A percentile compares a stretch with the other conserved stretches of the same genome.
Evolutionary conservation across 73 alveolate genomes (phyloP).

Genomic region (Blepharisma japonicum): DNA sequence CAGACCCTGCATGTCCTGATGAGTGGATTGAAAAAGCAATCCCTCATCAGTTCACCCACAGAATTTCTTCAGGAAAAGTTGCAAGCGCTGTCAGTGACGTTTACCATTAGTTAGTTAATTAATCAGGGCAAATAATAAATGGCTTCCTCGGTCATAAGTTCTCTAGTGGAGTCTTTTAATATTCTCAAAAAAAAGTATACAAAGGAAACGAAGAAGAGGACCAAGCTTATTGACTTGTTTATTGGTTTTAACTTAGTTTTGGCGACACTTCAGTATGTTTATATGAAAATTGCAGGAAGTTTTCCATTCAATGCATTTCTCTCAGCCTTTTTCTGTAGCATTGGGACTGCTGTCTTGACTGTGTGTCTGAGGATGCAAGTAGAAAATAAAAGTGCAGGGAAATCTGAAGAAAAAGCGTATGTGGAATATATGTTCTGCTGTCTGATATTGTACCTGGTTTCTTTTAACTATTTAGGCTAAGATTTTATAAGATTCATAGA

Average conservation of each 20-base stretch:
- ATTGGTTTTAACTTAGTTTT: conserved; percentile 4
- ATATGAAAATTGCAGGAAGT: conserved; percentile 22
- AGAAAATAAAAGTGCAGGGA: not conserved
- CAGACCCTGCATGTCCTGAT: conserved; percentile 1
- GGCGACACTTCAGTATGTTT: not conserved
- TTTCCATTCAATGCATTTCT: conserved; percentile 24
- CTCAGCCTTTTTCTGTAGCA: conserved; percentile 23
- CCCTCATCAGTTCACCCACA: conserved; percentile 21
- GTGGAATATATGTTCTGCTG: conserved; percentile 11
- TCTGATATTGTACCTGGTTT: not conserved
- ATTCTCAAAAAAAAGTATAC: not conserved
- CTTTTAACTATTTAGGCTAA: not conserved
- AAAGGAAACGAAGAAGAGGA: conserved; percentile 3
- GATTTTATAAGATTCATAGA: too few relatives aligned
- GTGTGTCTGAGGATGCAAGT: conserved; percentile 3
- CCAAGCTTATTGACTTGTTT: conserved; percentile 3
- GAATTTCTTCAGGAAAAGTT: not conserved
- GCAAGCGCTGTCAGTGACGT: not conserved
- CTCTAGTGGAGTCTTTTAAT: not conserved
- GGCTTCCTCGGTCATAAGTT: too few relatives aligned
- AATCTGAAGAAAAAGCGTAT: conserved; percentile 26
- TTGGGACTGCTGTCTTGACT: conserved; percentile 10
- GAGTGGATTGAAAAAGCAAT: conserved; percentile 12
- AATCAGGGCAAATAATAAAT: not conserved
- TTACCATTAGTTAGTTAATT: not conserved